Percentiles rank a stretch among this genome's conserved stretches.
Conservation (phyloP, 768 basidiomycete species). For the Russula foetens region DNA sequence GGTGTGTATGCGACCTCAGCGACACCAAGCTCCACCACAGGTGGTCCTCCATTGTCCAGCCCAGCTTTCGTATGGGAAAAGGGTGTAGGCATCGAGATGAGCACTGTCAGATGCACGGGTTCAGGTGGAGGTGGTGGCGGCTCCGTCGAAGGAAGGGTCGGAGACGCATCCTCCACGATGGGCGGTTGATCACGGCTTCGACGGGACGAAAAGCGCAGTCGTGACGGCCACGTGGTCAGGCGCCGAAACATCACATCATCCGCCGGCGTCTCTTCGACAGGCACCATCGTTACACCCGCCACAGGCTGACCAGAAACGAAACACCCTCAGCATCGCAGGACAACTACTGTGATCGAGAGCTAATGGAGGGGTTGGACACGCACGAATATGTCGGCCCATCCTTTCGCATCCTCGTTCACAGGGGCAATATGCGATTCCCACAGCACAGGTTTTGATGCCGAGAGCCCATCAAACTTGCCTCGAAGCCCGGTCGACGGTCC, state of each 20-base stretch:
- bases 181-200: neutral
- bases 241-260: neutral
- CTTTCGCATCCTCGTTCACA: neutral
- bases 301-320: neutral
- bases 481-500: neutral
- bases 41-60: neutral
- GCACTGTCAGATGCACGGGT: neutral
- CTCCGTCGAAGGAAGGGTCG: neutral
- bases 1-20: neutral
- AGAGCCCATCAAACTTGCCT: neutral
- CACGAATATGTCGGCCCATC: conserved; percentile 6
- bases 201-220: neutral
- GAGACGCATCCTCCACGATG: neutral
- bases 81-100: conserved; percentile 9
- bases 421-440: conserved; percentile 5
- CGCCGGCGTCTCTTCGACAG: neutral
- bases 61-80: neutral
- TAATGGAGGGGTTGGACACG: neutral
- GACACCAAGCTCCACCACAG: conserved; percentile 9
- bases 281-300: neutral
- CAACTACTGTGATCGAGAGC: neutral
- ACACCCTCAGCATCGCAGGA: neutral
- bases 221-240: neutral
- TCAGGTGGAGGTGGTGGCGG: neutral
- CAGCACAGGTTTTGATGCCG: neutral